phyloP scores from a whole-genome alignment of 306 rosid species.

The Prunus salicina region DNA sequence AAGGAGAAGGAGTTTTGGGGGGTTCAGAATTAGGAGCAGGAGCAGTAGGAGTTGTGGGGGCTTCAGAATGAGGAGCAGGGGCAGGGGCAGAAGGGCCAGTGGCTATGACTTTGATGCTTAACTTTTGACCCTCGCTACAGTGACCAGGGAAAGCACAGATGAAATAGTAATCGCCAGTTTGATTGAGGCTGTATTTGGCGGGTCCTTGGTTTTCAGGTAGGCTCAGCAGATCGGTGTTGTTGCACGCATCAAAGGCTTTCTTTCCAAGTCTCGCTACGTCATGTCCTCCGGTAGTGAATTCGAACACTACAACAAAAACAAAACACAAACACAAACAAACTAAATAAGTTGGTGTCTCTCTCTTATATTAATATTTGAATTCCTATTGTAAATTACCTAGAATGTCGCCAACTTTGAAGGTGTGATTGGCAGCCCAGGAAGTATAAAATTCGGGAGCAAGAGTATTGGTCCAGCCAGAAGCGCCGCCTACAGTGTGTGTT shows the following conservation, averaged over 20 bases:
- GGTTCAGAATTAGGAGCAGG: background rate
- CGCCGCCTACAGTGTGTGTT: background rate
- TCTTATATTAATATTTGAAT: no score
- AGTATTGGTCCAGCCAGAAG: background rate
- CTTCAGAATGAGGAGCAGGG: background rate
- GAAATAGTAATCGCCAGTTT: constrained; percentile 12
- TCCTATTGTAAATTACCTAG: constrained; percentile 9
- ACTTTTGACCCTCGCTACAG: constrained; percentile 19
- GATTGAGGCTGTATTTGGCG: constrained; percentile 14
- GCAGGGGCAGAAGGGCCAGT: background rate
- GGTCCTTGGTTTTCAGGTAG: constrained; percentile 1
- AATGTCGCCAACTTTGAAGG: constrained; percentile 13
- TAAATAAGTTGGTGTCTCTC: background rate
- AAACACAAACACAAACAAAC: background rate
- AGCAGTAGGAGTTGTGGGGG: background rate
- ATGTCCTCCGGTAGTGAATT: constrained; percentile 4
- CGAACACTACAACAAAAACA: constrained; percentile 4
- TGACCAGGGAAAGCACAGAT: constrained; percentile 8
- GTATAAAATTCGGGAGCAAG: background rate
- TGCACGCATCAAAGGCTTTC: constrained; percentile 9
- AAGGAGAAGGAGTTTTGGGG: background rate
- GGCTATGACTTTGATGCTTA: constrained; percentile 1
- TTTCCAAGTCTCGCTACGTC: constrained; percentile 5
- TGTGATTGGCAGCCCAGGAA: constrained; percentile 15
- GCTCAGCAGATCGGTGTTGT: background rate